These are phyloP conservation scores for Aspergillus ochraceus DNA, from an alignment of 2,329 filamentous ascomycete genomes.

Conservation along the genomic window DNA sequence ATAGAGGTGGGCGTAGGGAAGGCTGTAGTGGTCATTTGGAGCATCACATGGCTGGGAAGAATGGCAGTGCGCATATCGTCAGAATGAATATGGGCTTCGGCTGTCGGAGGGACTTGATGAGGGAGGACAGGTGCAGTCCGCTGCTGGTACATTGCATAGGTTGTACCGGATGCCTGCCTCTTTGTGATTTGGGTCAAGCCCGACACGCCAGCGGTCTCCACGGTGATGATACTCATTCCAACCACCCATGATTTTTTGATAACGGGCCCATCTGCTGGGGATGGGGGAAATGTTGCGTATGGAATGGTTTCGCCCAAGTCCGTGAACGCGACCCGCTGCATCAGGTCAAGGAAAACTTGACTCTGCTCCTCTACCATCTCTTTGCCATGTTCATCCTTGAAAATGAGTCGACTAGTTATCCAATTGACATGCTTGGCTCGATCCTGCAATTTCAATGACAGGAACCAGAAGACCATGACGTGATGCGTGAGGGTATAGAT, in stretches of 20 bases:
- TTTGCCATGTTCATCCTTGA: slow-evolving; percentile 72
- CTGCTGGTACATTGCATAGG: slow-evolving; percentile 50
- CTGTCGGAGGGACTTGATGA: slow-evolving; percentile 45
- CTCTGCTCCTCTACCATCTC: slow-evolving; percentile 87
- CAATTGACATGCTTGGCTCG: slow-evolving; percentile 81
- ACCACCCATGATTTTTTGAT: slow-evolving; percentile 51
- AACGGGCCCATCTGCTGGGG: slow-evolving; percentile 43
- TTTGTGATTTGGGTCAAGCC: slow-evolving; percentile 53
- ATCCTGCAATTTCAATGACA: slow-evolving; percentile 81
- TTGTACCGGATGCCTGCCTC: slow-evolving; percentile 52
- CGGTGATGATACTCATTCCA: slow-evolving; percentile 53
- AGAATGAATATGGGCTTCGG: slow-evolving; percentile 40
- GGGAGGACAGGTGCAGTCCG: slow-evolving; percentile 46
- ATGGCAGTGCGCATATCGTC: slow-evolving; percentile 42
- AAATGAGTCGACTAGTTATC: slow-evolving; percentile 82
- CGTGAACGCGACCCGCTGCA: slow-evolving; percentile 84
- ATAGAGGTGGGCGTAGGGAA: slow-evolving; percentile 49
- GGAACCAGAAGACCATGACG: slow-evolving; percentile 95
- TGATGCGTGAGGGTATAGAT: slow-evolving; percentile 93
- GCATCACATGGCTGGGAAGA: slow-evolving; percentile 48
- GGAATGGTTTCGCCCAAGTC: slow-evolving; percentile 70
- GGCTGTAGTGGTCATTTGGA: slow-evolving; percentile 46
- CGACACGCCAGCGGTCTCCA: slow-evolving; percentile 49
- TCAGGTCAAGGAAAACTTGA: slow-evolving; percentile 89
- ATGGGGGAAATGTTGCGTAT: slow-evolving; percentile 42